phyloP scores from a whole-genome alignment of 2,329 filamentous ascomycete genomes.

The Sarocladiaceae sp. region DNA sequence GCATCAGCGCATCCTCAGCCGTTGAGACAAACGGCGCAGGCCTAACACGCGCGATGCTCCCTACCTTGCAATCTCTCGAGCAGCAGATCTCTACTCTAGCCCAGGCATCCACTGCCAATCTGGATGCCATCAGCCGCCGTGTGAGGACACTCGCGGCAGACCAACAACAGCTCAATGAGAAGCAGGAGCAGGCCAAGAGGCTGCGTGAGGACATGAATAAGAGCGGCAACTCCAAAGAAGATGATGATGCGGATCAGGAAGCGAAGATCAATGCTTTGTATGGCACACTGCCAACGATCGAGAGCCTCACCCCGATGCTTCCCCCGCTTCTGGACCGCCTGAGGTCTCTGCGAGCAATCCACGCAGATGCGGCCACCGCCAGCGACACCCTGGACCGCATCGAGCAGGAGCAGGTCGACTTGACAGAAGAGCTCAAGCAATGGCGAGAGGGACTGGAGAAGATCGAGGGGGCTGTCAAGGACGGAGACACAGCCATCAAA shows the following conservation, averaged over 20 bases:
- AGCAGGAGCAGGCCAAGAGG: constrained; percentile 54
- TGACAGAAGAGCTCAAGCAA: constrained; percentile 74
- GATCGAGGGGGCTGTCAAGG: constrained; percentile 67
- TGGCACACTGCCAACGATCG: constrained; percentile 80
- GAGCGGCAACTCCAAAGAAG: constrained; percentile 36
- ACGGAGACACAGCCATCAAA: constrained; percentile 63
- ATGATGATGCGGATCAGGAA: constrained; percentile 60
- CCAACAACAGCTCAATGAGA: constrained; percentile 63
- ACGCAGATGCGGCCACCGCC: constrained; percentile 79
- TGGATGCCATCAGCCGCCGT: constrained; percentile 65
- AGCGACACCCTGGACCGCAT: constrained; percentile 70
- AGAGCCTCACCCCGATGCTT: constrained; percentile 75
- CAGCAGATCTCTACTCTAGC: constrained; percentile 72
- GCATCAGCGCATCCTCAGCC: constrained; percentile 64
- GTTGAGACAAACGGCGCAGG: constrained; percentile 54
- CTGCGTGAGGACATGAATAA: constrained; percentile 53
- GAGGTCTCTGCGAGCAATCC: constrained; percentile 74
- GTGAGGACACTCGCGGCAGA: constrained; percentile 66
- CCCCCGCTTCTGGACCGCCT: constrained; percentile 81
- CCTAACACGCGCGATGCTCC: constrained; percentile 65
- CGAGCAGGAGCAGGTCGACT: constrained; percentile 74
- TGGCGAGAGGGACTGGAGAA: constrained; percentile 79
- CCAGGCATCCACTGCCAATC: constrained; percentile 62
- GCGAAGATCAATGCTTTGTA: constrained; percentile 90
- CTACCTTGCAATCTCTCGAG: constrained; percentile 73